Evolutionary conservation across 805 yeast species (phyloP), one percentile per base, ranked within the genome.

Genomic region (Priceomyces medius): DNA sequence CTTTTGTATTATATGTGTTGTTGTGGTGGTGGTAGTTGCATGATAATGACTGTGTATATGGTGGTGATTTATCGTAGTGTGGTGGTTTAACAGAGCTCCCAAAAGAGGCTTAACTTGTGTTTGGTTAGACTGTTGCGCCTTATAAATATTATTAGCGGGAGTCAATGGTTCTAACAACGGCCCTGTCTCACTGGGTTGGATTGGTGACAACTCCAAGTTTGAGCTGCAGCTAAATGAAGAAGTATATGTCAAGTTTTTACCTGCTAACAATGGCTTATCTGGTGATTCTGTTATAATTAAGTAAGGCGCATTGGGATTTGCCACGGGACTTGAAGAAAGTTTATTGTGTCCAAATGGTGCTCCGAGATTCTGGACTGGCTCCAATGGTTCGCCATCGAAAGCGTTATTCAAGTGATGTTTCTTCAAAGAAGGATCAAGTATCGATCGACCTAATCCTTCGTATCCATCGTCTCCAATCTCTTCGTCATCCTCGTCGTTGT

Each of bases 221-320:
- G 84, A 78, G 49, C 72, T 76, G 51, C 85, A 79, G 56, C 83
- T 80, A 59, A 82, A 82, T 9, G 85, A 79, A 18, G 85, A 80
- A 3, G 85, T 77, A 54, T 78, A 79, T 7, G 79, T 74, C 35
- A 74, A 57, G 48, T 64, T 63, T 43, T 66, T 68, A 16, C 68
- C 65, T 1, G 72, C 75, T 28, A 64, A 50, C 33, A 68, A 48
- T 10, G 74, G 72, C 44, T 63, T 64, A 44, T 59, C 61, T 8
- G 78, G 73, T 4, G 76, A 64, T 13, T 59, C 64, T 10, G 61
- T 54, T 13, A 63, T 44, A 21, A 55, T 38, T 18, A 56, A 54
- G 13, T 51, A 51, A 3, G 64, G 63, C 9, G 64, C 26, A 16
- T 31, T 36, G 19, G 21, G 18, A 14, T 26, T 26, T 12, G 5